phyloP scores from a whole-genome alignment of 148 eudicot species.

The Amaranthus hypochondriacus region DNA sequence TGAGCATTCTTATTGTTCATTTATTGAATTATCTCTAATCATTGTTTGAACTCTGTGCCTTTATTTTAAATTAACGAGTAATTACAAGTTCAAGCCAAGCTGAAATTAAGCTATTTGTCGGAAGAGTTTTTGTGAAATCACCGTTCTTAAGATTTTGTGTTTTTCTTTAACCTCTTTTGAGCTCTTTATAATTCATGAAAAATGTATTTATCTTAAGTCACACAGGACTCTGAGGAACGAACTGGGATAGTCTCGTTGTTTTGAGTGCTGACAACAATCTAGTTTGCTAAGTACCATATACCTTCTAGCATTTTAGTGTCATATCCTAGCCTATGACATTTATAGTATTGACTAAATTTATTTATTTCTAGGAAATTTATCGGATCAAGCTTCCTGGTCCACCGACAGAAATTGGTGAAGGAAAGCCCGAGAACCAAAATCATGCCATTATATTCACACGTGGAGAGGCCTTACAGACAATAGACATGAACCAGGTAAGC shows the following conservation, averaged over 20 bases:
- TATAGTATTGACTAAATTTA: background rate
- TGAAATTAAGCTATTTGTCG: too few relatives aligned
- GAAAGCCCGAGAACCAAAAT: constrained; percentile 98
- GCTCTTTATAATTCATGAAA: background rate
- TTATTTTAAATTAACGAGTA: too few relatives aligned
- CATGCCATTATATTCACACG: constrained; percentile 99
- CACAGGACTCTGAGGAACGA: background rate
- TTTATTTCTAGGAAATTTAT: constrained; percentile 75
- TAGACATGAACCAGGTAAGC: constrained; percentile 96
- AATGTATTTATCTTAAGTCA: background rate
- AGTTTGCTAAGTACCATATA: background rate
- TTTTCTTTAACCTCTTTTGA: background rate
- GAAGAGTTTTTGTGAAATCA: background rate
- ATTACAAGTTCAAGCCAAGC: too few relatives aligned
- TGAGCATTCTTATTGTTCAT: background rate
- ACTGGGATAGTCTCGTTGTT: background rate
- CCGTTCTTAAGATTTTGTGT: background rate
- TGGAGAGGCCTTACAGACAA: constrained; percentile 97
- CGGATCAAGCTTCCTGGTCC: constrained; percentile 98
- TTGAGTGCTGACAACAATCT: background rate
- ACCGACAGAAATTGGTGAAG: constrained; percentile 91
- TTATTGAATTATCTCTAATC: too few relatives aligned
- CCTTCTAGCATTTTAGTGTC: background rate
- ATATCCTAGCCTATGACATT: background rate
- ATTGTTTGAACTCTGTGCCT: too few relatives aligned